Conservation (phyloP, 116 monocot species). For the Iris pallida region DNA sequence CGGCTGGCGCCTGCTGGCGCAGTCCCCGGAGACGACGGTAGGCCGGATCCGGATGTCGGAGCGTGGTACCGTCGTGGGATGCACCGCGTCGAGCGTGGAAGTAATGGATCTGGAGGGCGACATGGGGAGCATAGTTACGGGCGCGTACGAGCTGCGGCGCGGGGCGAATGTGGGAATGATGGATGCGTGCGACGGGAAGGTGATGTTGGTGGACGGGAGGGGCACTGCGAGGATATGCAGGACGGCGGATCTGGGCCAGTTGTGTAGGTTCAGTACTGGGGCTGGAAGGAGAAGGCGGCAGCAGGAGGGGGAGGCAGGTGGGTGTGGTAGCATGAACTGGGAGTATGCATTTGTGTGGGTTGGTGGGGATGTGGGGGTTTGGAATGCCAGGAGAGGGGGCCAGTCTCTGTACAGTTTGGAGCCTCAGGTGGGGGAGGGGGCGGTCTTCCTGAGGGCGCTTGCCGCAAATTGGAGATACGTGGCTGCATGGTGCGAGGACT, state of each 20-base stretch:
- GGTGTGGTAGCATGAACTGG: slow-evolving; percentile 68
- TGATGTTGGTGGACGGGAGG: slow-evolving; percentile 38
- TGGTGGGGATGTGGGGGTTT: slow-evolving; percentile 21
- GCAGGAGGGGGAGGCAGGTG: not conserved
- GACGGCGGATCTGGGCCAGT: slow-evolving; percentile 6
- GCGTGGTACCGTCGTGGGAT: slow-evolving; percentile 12
- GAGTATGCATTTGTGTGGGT: slow-evolving; percentile 43
- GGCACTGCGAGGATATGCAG: slow-evolving; percentile 21
- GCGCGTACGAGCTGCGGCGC: slow-evolving; percentile 14
- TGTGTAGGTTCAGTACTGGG: slow-evolving; percentile 29
- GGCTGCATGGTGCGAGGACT: slow-evolving; percentile 34
- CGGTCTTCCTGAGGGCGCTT: slow-evolving; percentile 7
- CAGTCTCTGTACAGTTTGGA: slow-evolving; percentile 41
- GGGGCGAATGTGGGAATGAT: slow-evolving; percentile 20
- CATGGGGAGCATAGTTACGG: not conserved
- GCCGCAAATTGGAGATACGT: slow-evolving; percentile 41
- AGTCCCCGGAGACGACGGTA: slow-evolving; percentile 13
- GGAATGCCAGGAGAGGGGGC: slow-evolving; percentile 39
- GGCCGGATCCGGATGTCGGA: slow-evolving; percentile 31
- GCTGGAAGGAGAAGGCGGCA: slow-evolving; percentile 6
- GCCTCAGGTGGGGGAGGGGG: slow-evolving; percentile 50
- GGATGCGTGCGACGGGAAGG: slow-evolving; percentile 40
- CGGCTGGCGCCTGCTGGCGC: slow-evolving; percentile 67
- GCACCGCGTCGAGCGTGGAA: slow-evolving; percentile 8
- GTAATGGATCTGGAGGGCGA: not conserved